These are phyloP conservation scores for Lentinula sp. DNA, from an alignment of 768 basidiomycete genomes.

Conservation along the genomic window DNA sequence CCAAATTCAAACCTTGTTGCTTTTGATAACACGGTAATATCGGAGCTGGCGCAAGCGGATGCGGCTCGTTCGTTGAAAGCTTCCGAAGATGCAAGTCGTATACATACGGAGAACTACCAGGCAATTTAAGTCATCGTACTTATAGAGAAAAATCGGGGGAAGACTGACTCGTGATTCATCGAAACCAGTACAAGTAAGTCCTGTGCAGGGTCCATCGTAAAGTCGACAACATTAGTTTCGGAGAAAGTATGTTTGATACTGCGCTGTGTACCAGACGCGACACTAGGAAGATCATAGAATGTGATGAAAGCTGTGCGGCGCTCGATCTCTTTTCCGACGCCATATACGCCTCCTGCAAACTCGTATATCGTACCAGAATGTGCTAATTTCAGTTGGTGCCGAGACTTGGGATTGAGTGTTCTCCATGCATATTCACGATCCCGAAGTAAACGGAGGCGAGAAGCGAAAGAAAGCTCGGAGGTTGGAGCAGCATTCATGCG, in stretches of 20 bases:
- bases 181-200: constrained; percentile 48
- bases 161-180: constrained; percentile 30
- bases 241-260: constrained; percentile 40
- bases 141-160: neutral
- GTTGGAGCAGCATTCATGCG: constrained; percentile 35
- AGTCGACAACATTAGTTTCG: constrained; percentile 41
- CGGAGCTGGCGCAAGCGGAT: constrained; percentile 34
- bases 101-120: constrained; percentile 29
- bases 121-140: neutral
- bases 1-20: constrained; percentile 20
- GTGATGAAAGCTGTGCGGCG: constrained; percentile 17
- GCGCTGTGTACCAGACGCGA: constrained; percentile 20
- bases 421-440: constrained; percentile 46
- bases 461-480: constrained; percentile 24
- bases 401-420: constrained; percentile 30
- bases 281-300: constrained; percentile 42
- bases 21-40: constrained; percentile 33
- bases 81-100: constrained; percentile 48
- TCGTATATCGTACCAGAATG: constrained; percentile 45
- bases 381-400: constrained; percentile 30
- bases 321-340: constrained; percentile 39
- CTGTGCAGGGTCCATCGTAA: constrained; percentile 52
- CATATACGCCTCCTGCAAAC: constrained; percentile 41
- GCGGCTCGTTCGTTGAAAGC: constrained; percentile 43
- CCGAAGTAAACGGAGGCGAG: constrained; percentile 33